Evolutionary conservation across 2,329 filamentous ascomycete species (phyloP).

Genomic region (Fusarium domesticum): DNA sequence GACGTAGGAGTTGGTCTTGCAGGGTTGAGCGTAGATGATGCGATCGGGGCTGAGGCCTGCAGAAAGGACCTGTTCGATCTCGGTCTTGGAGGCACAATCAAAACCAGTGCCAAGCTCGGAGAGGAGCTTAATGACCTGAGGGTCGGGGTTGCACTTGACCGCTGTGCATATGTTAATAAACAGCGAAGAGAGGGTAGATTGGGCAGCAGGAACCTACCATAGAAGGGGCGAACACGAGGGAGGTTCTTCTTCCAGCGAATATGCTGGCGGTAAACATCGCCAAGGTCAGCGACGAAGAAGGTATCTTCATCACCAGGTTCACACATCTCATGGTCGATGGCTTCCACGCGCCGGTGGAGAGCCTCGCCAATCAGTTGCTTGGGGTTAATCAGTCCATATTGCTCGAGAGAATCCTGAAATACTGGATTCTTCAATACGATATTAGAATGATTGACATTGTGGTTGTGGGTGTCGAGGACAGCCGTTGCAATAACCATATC

Average conservation of each 20-base stretch:
- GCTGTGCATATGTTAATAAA: conserved; percentile 49
- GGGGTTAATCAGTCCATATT: conserved; percentile 48
- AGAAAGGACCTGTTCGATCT: conserved; percentile 87
- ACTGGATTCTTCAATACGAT: conserved; percentile 46
- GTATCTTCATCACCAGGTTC: conserved; percentile 92
- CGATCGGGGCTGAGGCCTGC: conserved; percentile 81
- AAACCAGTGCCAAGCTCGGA: conserved; percentile 89
- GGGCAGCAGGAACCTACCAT: conserved; percentile 64
- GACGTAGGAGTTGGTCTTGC: conserved; percentile 98
- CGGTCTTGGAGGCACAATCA: conserved; percentile 95
- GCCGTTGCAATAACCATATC: conserved; percentile 66
- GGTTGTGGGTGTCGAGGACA: conserved; percentile 53
- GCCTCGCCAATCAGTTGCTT: conserved; percentile 85
- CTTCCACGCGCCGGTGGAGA: conserved; percentile 78
- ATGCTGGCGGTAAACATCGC: conserved; percentile 98
- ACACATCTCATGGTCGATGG: conserved; percentile 83
- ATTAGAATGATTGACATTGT: conserved; percentile 49
- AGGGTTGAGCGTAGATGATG: conserved; percentile 98
- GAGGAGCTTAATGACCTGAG: conserved; percentile 82
- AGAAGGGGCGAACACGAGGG: conserved; percentile 90
- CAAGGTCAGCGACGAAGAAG: conserved; percentile 97
- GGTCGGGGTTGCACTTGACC: conserved; percentile 98
- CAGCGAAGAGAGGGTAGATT: not conserved
- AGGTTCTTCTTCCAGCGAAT: conserved; percentile 96
- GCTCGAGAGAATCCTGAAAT: conserved; percentile 37